Conservation (phyloP, 331 rosid species). For the Pyracantha coccinea region DNA sequence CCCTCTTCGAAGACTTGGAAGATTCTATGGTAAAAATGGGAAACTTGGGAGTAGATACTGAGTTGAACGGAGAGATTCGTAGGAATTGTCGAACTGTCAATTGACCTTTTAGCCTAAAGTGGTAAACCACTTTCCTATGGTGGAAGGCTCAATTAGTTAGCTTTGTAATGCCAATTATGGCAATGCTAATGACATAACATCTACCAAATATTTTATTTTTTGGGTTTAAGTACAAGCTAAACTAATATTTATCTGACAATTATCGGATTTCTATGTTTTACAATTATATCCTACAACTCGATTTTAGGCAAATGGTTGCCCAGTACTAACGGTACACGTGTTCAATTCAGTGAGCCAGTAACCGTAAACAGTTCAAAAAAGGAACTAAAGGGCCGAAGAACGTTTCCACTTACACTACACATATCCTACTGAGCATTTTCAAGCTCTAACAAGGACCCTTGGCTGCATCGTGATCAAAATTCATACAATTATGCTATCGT, state of each 20-base stretch:
- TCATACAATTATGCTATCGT: neutral
- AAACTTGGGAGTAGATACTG: constrained; percentile 31
- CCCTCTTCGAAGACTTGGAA: constrained; percentile 61
- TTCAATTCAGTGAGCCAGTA: constrained; percentile 9
- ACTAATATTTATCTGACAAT: constrained; percentile 18
- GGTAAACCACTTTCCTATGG: neutral
- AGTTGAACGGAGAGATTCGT: constrained; percentile 41
- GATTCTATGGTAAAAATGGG: constrained; percentile 75
- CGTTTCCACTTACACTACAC: neutral
- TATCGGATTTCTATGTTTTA: constrained; percentile 23
- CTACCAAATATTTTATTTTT: neutral
- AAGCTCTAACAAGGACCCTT: neutral
- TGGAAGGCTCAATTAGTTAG: neutral
- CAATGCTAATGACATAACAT: neutral
- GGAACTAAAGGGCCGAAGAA: constrained; percentile 18
- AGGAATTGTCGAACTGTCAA: constrained; percentile 41
- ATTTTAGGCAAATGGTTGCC: neutral
- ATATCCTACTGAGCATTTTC: neutral
- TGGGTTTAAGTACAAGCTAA: neutral
- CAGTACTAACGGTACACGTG: constrained; percentile 15
- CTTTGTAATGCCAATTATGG: neutral
- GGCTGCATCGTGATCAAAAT: neutral
- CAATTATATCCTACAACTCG: constrained; percentile 8
- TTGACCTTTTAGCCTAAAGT: neutral
- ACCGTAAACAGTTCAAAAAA: constrained; percentile 9